Base-by-base conservation (phyloP, 2,329 filamentous ascomycete genomes). In the Sclerotinia subarctica region DNA sequence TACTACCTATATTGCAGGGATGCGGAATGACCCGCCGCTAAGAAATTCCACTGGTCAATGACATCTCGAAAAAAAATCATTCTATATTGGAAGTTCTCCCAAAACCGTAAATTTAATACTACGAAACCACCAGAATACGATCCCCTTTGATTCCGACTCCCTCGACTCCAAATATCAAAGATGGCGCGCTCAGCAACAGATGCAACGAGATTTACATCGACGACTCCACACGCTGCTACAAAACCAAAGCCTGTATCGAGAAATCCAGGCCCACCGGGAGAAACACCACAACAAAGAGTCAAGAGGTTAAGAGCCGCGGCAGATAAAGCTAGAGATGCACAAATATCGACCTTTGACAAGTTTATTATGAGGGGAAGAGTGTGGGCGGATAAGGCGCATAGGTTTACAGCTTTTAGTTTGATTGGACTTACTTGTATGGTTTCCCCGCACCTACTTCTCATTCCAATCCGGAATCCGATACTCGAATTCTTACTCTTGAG, bases 171-270 rank as follows among this genome's bases (percentile, higher is more conserved):
- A 51, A 26, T 32, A 35, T 17, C 44, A 52, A 49, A 66, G 35
- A 81, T 81, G 72, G 84, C 90, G 70, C 89, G 90, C 77, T 91
- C 87, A 80, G 88, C 91, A 78, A 87, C 86, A 74, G 91, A 94
- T 78, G 91, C 92, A 73, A 95, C 92, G 75, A 89, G 91, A 77
- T 95, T 91, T 79, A 91, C 89, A 21, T 81, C 88, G 35, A 90
- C 87, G 24, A 87, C 84, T 70, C 88, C 88, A 47, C 90, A 93
- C 80, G 91, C 90, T 74, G 84, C 85, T 72, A 86, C 87, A 73
- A 91, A 90, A 77, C 79, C 83, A 46, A 68, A 70, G 59, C 17
- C 67, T 49, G 42, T 68, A 60, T 58, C 67, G 8, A 73, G 69
- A 64, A 66, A 64, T 17, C 66, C 72, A 10, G 73, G 72, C 2